A percentile compares a stretch with the other conserved stretches of the same genome.
Conservation (phyloP, 805 yeast genomes). For the Kluyveromyces siamensis region DNA sequence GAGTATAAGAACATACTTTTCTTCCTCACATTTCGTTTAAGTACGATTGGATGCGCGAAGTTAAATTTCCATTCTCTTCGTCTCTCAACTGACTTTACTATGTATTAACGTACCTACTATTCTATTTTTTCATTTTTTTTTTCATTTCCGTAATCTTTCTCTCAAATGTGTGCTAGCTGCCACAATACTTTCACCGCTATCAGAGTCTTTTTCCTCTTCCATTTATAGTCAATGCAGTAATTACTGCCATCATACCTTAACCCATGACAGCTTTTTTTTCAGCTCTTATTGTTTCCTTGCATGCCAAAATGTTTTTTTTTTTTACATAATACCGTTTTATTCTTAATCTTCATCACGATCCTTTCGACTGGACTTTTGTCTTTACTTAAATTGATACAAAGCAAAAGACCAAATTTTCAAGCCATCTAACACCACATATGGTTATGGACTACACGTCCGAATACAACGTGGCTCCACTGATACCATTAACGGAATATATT, state of each 20-base stretch:
- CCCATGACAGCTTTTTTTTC: no score
- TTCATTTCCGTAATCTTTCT: not conserved
- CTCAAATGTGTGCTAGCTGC: not conserved
- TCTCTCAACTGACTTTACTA: no score
- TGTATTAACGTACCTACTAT: not conserved
- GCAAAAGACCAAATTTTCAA: not conserved
- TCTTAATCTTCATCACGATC: not conserved
- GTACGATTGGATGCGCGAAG: not conserved
- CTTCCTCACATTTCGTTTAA: not conserved
- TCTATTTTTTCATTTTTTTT: not conserved
- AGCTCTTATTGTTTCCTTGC: no score
- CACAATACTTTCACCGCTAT: no score
- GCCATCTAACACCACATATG: no score
- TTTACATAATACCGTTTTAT: not conserved
- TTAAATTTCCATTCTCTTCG: no score
- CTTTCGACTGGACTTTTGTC: conserved; percentile 1
- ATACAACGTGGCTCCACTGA: conserved; percentile 11
- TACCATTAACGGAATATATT: conserved; percentile 56
- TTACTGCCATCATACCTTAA: no score
- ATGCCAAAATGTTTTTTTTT: not conserved
- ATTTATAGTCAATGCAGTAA: no score
- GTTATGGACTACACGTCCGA: conserved; percentile 8
- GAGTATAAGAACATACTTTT: not conserved
- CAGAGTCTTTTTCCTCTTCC: no score
- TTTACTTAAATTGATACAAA: not conserved